Evolutionary conservation across 495 filamentous ascomycete species (phyloP).

Genomic region (Echria macrotheca): DNA sequence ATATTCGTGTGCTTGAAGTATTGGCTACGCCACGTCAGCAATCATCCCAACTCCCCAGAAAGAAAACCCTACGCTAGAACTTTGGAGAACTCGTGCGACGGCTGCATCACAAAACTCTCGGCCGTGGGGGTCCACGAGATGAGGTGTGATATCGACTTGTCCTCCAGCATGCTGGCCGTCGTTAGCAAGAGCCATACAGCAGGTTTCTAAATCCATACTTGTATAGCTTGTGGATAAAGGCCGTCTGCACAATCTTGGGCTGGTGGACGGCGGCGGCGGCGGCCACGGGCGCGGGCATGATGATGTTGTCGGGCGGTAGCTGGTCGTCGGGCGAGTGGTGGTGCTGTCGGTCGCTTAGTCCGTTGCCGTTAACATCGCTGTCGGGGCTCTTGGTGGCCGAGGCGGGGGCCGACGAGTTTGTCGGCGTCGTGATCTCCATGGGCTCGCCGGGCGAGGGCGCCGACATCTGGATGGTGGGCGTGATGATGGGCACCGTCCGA

Average conservation of each 20-base stretch:
- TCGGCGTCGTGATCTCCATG: slow-evolving; percentile 47
- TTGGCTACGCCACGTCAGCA: slow-evolving; percentile 49
- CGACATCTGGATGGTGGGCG: slow-evolving; percentile 46
- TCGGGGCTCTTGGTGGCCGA: slow-evolving; percentile 42
- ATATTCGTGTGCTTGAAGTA: slow-evolving; percentile 99
- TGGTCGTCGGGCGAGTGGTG: slow-evolving; percentile 26
- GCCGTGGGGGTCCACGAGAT: slow-evolving; percentile 92
- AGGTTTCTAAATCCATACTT: slow-evolving; percentile 60
- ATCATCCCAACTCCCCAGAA: neutral
- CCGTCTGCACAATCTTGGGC: slow-evolving; percentile 96
- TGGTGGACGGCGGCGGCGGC: slow-evolving; percentile 86
- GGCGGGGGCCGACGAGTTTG: slow-evolving; percentile 37
- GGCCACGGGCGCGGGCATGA: slow-evolving; percentile 45
- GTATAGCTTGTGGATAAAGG: slow-evolving; percentile 99
- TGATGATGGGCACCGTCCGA: slow-evolving; percentile 45
- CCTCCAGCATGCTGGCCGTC: slow-evolving; percentile 83
- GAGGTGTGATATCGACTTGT: slow-evolving; percentile 83
- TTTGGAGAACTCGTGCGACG: slow-evolving; percentile 96
- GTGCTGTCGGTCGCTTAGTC: slow-evolving; percentile 24
- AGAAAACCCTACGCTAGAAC: slow-evolving; percentile 76
- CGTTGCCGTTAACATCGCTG: slow-evolving; percentile 36
- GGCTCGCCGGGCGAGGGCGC: slow-evolving; percentile 46
- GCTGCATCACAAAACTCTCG: slow-evolving; percentile 98
- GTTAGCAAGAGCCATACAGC: neutral
- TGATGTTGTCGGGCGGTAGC: slow-evolving; percentile 26